Base-by-base conservation (phyloP, 345 rosid genomes). In the Dipteronia dyeriana region DNA sequence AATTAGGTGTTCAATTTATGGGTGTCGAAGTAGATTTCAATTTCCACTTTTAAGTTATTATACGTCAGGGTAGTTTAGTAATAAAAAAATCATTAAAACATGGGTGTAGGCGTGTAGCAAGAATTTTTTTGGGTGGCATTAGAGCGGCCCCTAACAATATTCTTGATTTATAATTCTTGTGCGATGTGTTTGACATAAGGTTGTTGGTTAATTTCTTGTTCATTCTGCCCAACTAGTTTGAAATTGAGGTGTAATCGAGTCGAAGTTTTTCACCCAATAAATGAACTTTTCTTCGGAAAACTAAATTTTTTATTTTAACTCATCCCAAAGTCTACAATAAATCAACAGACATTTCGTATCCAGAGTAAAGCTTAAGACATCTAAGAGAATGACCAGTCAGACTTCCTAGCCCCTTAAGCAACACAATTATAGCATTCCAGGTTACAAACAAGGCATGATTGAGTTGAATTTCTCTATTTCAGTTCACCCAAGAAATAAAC, bases 161-260 rank as follows among this genome's bases (percentile, higher is more conserved):
- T 34, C 38, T n/a, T n/a, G n/a, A n/a, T n/a, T n/a, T n/a, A n/a
- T n/a, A n/a, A n/a, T n/a, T n/a, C 38, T 34, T 34, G 23, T 12
- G 51, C 41, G n/a, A 34, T 47, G 51, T 74, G 31, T n/a, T 39
- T 7, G 64, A 41, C 20, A 72, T 65, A 61, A 68, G 23, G 60
- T 43, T 76, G 20, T 31, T 70, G 26, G 68, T 81, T 31, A 25
- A 20, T 76, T 54, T 63, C 68, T 23, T 1, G 14, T 49, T 70
- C 61, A 49, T 51, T n/a, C 60, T 25, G 20, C 47, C 47, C 62
- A 41, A 22, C 17, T 54, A 65, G 60, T 7, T 59, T 61, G 59
- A 1, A 63, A 64, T 20, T 47, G 53, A 47, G 59, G 71, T 8
- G 45, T 23, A 20, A 14, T 20, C 10, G 53, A 25, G 54, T n/a